Evolutionary conservation across 2,329 filamentous ascomycete genomes (phyloP).

Genomic region (Talaromyces piceae): DNA sequence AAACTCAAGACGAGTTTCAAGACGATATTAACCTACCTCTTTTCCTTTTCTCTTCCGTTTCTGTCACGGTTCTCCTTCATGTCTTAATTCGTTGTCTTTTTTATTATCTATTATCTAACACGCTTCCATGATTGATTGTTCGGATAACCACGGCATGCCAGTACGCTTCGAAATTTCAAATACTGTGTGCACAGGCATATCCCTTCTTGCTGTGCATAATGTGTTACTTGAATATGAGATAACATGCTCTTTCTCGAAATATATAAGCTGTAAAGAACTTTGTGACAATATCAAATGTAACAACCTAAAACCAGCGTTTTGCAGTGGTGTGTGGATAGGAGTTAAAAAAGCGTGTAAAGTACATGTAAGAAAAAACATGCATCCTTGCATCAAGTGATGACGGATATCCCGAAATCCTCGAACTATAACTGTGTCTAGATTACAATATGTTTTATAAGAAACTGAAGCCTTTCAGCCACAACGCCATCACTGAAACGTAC

Average conservation of each 20-base stretch:
- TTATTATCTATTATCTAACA: too few species aligned
- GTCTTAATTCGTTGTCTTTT: slow-evolving; percentile 9
- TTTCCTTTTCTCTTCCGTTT: slow-evolving; percentile 5
- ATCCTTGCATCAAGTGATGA: too few species aligned
- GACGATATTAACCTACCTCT: neutral
- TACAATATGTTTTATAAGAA: neutral
- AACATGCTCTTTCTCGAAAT: slow-evolving; percentile 1
- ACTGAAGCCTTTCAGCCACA: too few species aligned
- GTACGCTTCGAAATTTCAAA: slow-evolving; percentile 6
- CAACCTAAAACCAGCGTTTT: neutral
- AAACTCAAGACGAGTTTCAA: neutral
- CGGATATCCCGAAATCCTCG: too few species aligned
- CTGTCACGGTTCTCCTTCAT: slow-evolving; percentile 7
- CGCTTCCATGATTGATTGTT: slow-evolving; percentile 8
- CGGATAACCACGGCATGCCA: slow-evolving; percentile 6
- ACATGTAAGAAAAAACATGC: too few species aligned
- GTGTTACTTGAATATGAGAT: slow-evolving; percentile 11
- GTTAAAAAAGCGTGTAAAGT: too few species aligned
- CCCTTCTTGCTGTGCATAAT: slow-evolving; percentile 9
- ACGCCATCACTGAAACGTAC: neutral
- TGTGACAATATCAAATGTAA: neutral
- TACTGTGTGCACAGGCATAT: slow-evolving; percentile 9
- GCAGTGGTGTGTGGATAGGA: too few species aligned
- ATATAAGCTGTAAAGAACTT: neutral
- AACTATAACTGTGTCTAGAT: too few species aligned